Evolutionary conservation across 2,329 filamentous ascomycete genomes (phyloP), one percentile per base, ranked within the genome.

Genomic region (Pleurostoma richardsiae): DNA sequence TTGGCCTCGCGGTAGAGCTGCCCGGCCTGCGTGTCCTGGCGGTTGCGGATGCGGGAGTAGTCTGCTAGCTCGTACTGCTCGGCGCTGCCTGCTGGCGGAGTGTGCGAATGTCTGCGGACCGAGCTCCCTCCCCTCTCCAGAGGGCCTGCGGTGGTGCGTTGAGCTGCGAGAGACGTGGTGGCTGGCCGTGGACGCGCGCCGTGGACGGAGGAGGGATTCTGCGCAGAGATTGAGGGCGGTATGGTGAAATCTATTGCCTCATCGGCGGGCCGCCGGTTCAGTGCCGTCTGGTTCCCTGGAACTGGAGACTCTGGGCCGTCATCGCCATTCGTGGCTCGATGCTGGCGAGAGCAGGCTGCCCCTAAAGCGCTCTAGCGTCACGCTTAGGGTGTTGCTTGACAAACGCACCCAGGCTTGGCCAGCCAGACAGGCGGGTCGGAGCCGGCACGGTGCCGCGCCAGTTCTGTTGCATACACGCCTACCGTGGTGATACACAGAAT

Each of bases 31-130:
- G 38, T 49, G 53, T 61, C 53, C 43, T 59, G 55, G 39, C 60
- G 60, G 43, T 55, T 52, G 44, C 59, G 54, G 43, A 65, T 57
- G 39, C 60, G 58, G 36, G 56, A 52, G 56, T 71, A 73, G 42
- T 71, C 66, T 49, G 55, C 57, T 41, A 78, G 68, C 53, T 75
- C 72, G 60, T 68, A 71, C 44, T 56, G 48, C 30, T 55, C 50
- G 5, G 29, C 36, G 28, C 42, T 47, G 44, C 49, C 41, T 43
- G 40, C 19, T 26, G 30, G 33, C 33, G 40, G 39, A 29, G 39
- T 36, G 33, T n/a, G 8, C 2, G 8, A n/a, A 8, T 36, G 8
- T 36, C 26, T 39, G 11, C 31, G n/a, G 49, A 40, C 10, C 47
- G 33, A 42, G 41, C 44, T 52, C 44, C 49, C 45, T 41, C 42